Percentiles rank a stretch among this genome's conserved stretches.
These are phyloP conservation scores for Lichtheimia corymbifera DNA, from an alignment of 371 early-diverging fungal species.

Conservation along the genomic window DNA sequence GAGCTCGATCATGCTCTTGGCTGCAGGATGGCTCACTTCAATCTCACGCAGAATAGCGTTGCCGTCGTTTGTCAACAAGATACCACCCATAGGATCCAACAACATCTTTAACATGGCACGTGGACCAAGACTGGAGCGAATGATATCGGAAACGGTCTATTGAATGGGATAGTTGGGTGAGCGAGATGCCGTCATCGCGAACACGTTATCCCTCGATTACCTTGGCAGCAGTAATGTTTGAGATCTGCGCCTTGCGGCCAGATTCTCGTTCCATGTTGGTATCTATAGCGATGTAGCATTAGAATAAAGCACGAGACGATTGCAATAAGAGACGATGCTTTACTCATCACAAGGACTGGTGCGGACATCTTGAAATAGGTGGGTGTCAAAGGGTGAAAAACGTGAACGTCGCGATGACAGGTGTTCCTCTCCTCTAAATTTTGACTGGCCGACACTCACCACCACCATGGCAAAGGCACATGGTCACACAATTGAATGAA, in stretches of 20 bases:
- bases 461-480: too few species aligned
- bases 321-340: conserved; percentile 9
- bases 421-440: neutral
- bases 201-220: conserved; percentile 39
- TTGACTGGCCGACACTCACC: too few species aligned
- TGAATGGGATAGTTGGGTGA: neutral
- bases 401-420: conserved; percentile 4
- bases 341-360: conserved; percentile 79
- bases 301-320: too few species aligned
- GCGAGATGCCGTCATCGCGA: neutral
- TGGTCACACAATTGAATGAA: too few species aligned
- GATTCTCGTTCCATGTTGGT: conserved; percentile 94
- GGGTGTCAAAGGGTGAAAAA: neutral
- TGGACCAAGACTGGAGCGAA: conserved; percentile 99
- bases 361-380: conserved; percentile 50
- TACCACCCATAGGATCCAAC: conserved; percentile 99
- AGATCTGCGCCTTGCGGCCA: conserved; percentile 95
- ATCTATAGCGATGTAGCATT: conserved; percentile 42
- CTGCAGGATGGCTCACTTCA: conserved; percentile 99
- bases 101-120: conserved; percentile 99
- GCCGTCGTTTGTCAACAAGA: conserved; percentile 99
- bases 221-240: conserved; percentile 97
- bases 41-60: conserved; percentile 99
- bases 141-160: conserved; percentile 96
- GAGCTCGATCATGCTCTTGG: conserved; percentile 99